These are phyloP conservation scores for Bipolaris victoriae DNA, from an alignment of 2,329 filamentous ascomycete genomes.

Conservation along the genomic window DNA sequence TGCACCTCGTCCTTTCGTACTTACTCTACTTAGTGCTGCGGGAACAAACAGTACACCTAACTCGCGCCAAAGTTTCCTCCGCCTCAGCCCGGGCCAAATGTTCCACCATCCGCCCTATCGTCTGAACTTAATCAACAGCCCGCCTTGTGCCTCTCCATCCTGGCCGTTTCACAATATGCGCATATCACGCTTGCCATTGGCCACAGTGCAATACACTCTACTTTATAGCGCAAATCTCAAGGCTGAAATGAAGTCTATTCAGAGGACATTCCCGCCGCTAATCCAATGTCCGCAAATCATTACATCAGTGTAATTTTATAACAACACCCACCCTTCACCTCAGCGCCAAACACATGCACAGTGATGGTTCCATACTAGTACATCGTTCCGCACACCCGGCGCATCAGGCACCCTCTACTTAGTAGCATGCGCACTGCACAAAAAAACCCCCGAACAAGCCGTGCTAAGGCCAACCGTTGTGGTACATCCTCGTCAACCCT, in stretches of 20 bases:
- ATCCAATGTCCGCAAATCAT: background rate
- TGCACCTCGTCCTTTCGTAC: background rate
- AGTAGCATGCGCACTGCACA: too few species aligned
- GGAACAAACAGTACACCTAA: background rate
- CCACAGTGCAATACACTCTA: background rate
- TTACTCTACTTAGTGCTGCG: background rate
- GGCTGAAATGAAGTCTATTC: too few species aligned
- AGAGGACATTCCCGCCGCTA: too few species aligned
- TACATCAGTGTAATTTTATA: background rate
- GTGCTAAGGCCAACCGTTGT: constrained; percentile 3
- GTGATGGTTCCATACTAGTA: constrained; percentile 5
- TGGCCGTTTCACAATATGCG: background rate
- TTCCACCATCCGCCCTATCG: background rate
- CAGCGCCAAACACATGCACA: background rate
- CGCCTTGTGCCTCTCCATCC: background rate
- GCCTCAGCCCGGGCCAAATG: background rate
- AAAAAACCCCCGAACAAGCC: background rate
- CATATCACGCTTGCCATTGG: background rate
- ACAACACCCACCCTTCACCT: background rate
- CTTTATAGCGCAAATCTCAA: background rate
- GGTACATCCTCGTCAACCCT: background rate
- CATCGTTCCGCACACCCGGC: background rate
- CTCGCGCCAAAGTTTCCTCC: background rate
- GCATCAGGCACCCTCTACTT: background rate
- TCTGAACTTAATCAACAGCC: background rate